A percentile compares a stretch with the other conserved stretches of the same genome.
phyloP scores from a whole-genome alignment of 2,329 filamentous ascomycete genomes.

The Fulvia fulva region DNA sequence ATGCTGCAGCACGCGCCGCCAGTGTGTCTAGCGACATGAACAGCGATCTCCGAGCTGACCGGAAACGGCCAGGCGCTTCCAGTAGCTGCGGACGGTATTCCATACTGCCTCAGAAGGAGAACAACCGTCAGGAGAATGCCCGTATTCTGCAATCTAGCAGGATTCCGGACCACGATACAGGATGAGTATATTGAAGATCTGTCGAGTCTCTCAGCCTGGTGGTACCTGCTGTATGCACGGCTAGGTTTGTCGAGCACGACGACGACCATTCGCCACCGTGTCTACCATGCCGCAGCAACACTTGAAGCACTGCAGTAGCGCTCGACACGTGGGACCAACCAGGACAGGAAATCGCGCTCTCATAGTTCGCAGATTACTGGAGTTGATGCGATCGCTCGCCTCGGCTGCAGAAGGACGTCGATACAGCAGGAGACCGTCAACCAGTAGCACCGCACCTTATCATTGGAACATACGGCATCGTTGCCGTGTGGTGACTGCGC shows the following conservation, averaged over 20 bases:
- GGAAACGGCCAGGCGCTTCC: constrained; percentile 2
- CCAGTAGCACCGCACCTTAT: not conserved
- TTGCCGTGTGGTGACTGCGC: constrained; percentile 8
- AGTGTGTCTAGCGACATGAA: constrained; percentile 2
- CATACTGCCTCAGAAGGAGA: not conserved
- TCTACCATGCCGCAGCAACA: not conserved
- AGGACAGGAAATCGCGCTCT: not conserved
- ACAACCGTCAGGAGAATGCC: constrained; percentile 4
- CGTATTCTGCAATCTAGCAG: constrained; percentile 1
- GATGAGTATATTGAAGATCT: not conserved
- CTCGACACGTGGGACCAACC: not conserved
- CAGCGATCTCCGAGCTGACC: not conserved
- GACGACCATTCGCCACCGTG: not conserved
- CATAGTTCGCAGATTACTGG: not conserved
- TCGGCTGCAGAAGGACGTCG: not conserved
- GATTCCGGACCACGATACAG: not conserved
- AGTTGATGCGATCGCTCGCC: not conserved
- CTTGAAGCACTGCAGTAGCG: not conserved
- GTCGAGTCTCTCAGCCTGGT: not conserved
- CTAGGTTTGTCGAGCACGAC: not conserved
- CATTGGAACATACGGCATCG: not conserved
- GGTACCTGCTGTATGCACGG: not conserved
- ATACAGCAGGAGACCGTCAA: not conserved
- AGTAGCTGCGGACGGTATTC: not conserved
- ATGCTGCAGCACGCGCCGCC: constrained; percentile 23